These are phyloP conservation scores for Mrakiaceae sp. DNA, from an alignment of 1,284 basidiomycete species.

Conservation along the genomic window DNA sequence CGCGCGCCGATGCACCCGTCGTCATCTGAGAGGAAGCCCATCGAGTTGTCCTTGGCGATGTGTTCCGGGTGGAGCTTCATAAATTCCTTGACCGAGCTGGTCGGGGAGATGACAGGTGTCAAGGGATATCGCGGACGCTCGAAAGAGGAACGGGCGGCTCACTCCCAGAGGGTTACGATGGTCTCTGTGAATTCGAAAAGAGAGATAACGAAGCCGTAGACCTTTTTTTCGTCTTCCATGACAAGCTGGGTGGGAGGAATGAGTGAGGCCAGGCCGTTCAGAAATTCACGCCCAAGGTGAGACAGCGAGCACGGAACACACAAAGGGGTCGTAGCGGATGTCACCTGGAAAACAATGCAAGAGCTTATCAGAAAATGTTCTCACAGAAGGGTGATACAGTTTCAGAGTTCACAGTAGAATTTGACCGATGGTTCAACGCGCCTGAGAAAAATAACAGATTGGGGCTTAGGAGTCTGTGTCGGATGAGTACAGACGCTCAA, in stretches of 20 bases:
- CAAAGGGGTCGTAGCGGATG: conserved; percentile 59
- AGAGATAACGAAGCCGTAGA: conserved; percentile 68
- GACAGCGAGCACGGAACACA: background rate
- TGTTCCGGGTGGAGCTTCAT: conserved; percentile 54
- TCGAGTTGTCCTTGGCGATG: conserved; percentile 55
- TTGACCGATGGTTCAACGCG: conserved; percentile 62
- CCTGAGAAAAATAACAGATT: conserved; percentile 70
- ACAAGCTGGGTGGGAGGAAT: conserved; percentile 35
- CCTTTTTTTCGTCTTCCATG: conserved; percentile 69
- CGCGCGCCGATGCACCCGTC: conserved; percentile 33
- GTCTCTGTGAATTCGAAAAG: conserved; percentile 67
- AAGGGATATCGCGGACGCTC: conserved; percentile 1
- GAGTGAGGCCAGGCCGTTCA: background rate
- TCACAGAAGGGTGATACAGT: conserved; percentile 11
- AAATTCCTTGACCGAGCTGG: conserved; percentile 44
- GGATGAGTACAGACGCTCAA: conserved; percentile 15
- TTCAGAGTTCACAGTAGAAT: conserved; percentile 57
- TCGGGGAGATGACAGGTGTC: background rate
- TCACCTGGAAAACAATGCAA: conserved; percentile 26
- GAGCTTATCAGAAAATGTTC: background rate
- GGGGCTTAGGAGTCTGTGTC: background rate
- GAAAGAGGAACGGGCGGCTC: conserved; percentile 31
- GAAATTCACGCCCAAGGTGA: background rate
- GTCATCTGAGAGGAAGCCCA: conserved; percentile 65
- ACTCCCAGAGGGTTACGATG: conserved; percentile 61